phyloP scores from a whole-genome alignment of 2,329 filamentous ascomycete species.

The Botrytis byssoidea region DNA sequence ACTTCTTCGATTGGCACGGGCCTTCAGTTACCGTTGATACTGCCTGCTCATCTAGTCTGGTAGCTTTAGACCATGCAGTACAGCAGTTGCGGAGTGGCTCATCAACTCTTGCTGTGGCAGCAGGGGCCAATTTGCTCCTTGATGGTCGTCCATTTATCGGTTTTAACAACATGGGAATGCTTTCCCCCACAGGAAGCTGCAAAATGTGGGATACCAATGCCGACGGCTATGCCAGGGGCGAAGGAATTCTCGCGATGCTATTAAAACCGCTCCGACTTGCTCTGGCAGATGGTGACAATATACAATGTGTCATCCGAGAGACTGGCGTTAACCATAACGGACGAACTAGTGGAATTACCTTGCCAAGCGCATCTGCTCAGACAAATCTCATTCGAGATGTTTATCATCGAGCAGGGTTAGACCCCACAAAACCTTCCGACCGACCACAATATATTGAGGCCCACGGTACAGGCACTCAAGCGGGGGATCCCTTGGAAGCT shows the following conservation, averaged over 20 bases:
- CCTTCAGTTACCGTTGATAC: conserved; percentile 58
- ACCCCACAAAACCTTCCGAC: conserved; percentile 3
- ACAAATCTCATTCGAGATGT: conserved; percentile 21
- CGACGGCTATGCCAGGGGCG: conserved; percentile 63
- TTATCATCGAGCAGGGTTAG: conserved; percentile 23
- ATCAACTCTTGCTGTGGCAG: conserved; percentile 38
- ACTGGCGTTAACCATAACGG: conserved; percentile 47
- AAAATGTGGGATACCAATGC: conserved; percentile 56
- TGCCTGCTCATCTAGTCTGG: conserved; percentile 55
- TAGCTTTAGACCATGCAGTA: conserved; percentile 53
- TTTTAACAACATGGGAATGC: conserved; percentile 21
- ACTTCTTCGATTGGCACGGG: conserved; percentile 49
- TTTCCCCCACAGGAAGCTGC: conserved; percentile 20
- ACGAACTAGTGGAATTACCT: conserved; percentile 44
- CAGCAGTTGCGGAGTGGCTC: conserved; percentile 49
- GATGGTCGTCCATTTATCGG: conserved; percentile 19
- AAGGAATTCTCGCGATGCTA: conserved; percentile 58
- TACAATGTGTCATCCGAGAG: conserved; percentile 44
- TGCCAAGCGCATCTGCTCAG: conserved; percentile 47
- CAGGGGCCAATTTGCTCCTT: conserved; percentile 36
- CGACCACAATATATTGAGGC: conserved; percentile 29
- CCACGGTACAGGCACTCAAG: conserved; percentile 36
- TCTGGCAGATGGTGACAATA: conserved; percentile 43
- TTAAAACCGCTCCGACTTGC: conserved; percentile 54
- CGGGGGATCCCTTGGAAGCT: conserved; percentile 23